Evolutionary conservation across 2,329 filamentous ascomycete genomes (phyloP).

Genomic region (Penicillium sp.): DNA sequence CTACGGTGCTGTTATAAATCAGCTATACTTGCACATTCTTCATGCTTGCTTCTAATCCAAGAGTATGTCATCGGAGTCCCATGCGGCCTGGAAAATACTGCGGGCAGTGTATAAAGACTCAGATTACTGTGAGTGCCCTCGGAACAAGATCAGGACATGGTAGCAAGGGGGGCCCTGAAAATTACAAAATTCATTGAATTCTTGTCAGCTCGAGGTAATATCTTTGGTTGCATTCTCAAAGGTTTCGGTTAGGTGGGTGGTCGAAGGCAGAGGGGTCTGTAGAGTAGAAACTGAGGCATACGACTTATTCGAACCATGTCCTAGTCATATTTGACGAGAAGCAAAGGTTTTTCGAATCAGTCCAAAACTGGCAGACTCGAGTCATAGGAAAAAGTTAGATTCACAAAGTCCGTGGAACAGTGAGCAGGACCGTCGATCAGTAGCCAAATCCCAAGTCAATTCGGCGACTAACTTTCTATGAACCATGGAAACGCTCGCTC

Average conservation of each 20-base stretch:
- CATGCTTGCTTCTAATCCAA: not conserved
- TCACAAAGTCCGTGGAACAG: not conserved
- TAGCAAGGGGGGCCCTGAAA: not conserved
- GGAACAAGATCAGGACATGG: not conserved
- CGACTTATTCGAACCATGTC: not conserved
- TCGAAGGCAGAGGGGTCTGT: not conserved
- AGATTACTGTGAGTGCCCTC: not conserved
- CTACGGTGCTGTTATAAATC: too few relatives aligned
- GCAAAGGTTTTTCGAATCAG: not conserved
- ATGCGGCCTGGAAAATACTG: not conserved
- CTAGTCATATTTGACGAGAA: not conserved
- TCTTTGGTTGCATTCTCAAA: not conserved
- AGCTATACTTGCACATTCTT: not conserved
- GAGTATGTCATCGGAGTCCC: not conserved
- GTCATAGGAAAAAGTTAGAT: not conserved
- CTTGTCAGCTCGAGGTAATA: constrained; percentile 1
- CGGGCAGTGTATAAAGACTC: not conserved
- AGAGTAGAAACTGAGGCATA: not conserved
- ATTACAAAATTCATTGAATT: not conserved
- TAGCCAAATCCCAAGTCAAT: not conserved
- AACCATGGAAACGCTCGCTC: not conserved
- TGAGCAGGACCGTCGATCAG: not conserved
- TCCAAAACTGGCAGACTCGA: not conserved
- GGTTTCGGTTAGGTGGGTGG: not conserved
- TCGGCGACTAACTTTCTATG: not conserved